These are phyloP conservation scores for Celoporthe dispersa DNA, from an alignment of 2,329 filamentous ascomycete genomes.

Conservation along the genomic window DNA sequence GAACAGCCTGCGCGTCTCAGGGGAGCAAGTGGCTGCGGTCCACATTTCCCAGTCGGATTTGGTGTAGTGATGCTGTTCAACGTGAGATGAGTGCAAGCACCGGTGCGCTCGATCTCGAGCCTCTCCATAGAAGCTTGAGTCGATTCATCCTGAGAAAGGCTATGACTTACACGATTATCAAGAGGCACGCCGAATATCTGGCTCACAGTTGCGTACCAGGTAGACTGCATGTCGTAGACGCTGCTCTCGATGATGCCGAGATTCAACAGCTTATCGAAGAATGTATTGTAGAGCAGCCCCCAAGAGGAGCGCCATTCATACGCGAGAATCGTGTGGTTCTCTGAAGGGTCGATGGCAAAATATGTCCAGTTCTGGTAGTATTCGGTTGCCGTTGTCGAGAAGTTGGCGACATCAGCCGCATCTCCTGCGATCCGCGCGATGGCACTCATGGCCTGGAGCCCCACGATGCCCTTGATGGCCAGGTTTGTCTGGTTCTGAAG, in stretches of 20 bases:
- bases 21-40: conserved; percentile 66
- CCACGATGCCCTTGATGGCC: conserved; percentile 78
- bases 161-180: conserved; percentile 54
- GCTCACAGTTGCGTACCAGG: conserved; percentile 53
- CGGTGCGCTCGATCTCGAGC: neutral
- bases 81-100: neutral
- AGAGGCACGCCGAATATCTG: conserved; percentile 74
- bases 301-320: conserved; percentile 80
- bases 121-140: neutral
- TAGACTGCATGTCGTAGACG: conserved; percentile 40
- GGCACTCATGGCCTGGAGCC: conserved; percentile 76
- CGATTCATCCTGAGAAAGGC: neutral
- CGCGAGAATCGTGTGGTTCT: conserved; percentile 71
- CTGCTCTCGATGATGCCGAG: conserved; percentile 37
- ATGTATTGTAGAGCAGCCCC: conserved; percentile 78
- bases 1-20: conserved; percentile 61
- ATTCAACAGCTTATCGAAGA: conserved; percentile 59
- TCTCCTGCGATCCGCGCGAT: conserved; percentile 59
- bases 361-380: conserved; percentile 75
- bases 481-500: conserved; percentile 74
- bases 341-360: conserved; percentile 68
- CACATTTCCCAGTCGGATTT: conserved; percentile 79
- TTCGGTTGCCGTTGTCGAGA: conserved; percentile 51
- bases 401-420: conserved; percentile 59
- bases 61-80: conserved; percentile 62